Evolutionary conservation across 2,329 filamentous ascomycete genomes (phyloP), one percentile per base, ranked within the genome.

Genomic region (Paramyrothecium sp.): DNA sequence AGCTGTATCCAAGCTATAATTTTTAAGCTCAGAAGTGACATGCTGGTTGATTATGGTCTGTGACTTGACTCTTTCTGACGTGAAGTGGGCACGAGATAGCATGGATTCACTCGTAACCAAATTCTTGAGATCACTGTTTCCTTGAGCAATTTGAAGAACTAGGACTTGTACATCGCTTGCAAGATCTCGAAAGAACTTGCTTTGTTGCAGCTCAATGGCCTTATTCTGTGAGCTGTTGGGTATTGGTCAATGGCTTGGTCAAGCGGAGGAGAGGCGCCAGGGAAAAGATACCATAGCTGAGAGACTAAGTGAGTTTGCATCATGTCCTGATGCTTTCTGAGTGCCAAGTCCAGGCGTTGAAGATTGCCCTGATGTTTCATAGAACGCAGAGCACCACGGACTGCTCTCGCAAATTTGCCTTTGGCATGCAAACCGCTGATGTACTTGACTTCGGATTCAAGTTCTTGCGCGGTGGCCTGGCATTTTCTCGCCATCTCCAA

Each of bases 281-380:
- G 10, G 26, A 10, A 10, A 10, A n/a, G 53, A 19, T 48, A 57
- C 60, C 56, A 30, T 2, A 60, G 11, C 0, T 57, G 23, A 2
- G 22, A 22, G n/a, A 60, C 11, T 2, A 62, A 12, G 12, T 57
- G 26, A 2, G 16, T 52, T 19, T 61, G 52, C 49, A 62, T 53
- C 5, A 58, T 33, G 10, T 56, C 22, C 13, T 16, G 51, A 13
- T 55, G 10, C 10, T 34, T 56, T 4, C 19, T 19, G 11, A 58
- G 19, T 12, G 33, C 34, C 3, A 26, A 3, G 2, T 55, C 38
- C 4, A 62, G 19, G 0, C 48, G 41, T 10, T 60, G 53, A 10
- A 61, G 54, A n/a, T 56, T 60, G 22, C 44, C 56, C 12, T 46
- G 47, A 23, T 56, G 55, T 13, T 30, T 22, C 8, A n/a, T 46